Conservation (phyloP, 352 stramenopile species). For the Poterioochromonas sp. region DNA sequence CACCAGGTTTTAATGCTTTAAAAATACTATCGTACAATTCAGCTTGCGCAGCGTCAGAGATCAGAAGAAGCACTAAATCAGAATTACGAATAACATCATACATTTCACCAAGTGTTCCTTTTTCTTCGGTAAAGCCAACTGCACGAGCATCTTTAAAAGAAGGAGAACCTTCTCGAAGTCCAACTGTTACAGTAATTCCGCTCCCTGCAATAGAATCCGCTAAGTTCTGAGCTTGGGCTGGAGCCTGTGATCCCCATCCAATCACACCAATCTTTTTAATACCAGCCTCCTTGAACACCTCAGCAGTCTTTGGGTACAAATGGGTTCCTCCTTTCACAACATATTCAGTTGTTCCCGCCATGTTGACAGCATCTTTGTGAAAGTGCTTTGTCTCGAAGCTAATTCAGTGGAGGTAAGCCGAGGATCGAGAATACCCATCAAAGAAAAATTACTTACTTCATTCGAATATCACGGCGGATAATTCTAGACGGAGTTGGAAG, state of each 20-base stretch:
- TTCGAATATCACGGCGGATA: no score
- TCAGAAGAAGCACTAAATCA: constrained; percentile 92
- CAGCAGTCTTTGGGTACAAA: constrained; percentile 83
- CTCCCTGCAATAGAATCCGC: constrained; percentile 83
- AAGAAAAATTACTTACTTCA: no score
- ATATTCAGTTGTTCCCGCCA: constrained; percentile 64
- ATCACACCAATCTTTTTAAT: constrained; percentile 95
- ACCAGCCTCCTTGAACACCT: constrained; percentile 75
- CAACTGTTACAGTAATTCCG: constrained; percentile 59
- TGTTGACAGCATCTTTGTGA: constrained; percentile 55
- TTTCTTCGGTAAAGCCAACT: constrained; percentile 81
- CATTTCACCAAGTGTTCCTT: constrained; percentile 86
- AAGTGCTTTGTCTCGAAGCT: constrained; percentile 67
- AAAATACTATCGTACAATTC: constrained; percentile 94
- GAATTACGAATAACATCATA: constrained; percentile 88
- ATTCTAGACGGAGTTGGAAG: no score
- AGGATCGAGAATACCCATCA: no score
- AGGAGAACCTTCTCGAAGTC: constrained; percentile 59
- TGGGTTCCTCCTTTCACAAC: constrained; percentile 77
- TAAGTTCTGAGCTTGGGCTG: constrained; percentile 92
- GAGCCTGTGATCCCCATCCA: constrained; percentile 92
- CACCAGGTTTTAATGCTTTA: constrained; percentile 82
- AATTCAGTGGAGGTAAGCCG: no score
- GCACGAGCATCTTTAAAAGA: constrained; percentile 62
- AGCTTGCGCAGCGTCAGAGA: constrained; percentile 86